These are phyloP conservation scores for Plectosphaerella plurivora DNA, from an alignment of 2,329 filamentous ascomycete species.

Conservation along the genomic window DNA sequence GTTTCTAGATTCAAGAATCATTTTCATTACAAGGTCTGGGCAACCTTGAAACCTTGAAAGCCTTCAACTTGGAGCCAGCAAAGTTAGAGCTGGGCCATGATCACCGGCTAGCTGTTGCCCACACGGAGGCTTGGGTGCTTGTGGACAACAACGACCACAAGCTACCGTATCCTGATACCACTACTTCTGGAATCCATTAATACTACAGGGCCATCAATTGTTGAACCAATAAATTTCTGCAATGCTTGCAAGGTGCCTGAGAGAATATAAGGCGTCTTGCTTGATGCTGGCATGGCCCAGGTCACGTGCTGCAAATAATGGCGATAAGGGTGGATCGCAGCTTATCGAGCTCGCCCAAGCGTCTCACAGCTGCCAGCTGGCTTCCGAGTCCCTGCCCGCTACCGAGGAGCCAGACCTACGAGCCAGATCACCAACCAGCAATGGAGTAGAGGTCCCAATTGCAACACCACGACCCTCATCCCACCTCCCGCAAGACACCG, in stretches of 20 bases:
- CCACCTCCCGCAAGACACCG: slow-evolving; percentile 3
- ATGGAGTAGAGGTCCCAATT: slow-evolving; percentile 14
- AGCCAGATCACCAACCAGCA: slow-evolving; percentile 14
- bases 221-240: no score
- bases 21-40: no score
- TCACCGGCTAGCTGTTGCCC: background rate
- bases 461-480: slow-evolving; percentile 6
- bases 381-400: background rate
- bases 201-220: no score
- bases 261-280: background rate
- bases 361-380: background rate
- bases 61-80: background rate
- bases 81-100: background rate
- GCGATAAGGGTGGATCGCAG: background rate
- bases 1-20: no score
- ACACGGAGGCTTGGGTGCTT: background rate
- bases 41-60: no score
- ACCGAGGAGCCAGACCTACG: slow-evolving; percentile 3
- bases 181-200: no score
- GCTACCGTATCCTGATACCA: no score
- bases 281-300: background rate
- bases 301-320: background rate
- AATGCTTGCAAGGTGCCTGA: background rate
- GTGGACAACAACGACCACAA: no score
- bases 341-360: background rate